Evolutionary conservation across 2,329 filamentous ascomycete genomes (phyloP).

Genomic region (Coniochaeta sp.): DNA sequence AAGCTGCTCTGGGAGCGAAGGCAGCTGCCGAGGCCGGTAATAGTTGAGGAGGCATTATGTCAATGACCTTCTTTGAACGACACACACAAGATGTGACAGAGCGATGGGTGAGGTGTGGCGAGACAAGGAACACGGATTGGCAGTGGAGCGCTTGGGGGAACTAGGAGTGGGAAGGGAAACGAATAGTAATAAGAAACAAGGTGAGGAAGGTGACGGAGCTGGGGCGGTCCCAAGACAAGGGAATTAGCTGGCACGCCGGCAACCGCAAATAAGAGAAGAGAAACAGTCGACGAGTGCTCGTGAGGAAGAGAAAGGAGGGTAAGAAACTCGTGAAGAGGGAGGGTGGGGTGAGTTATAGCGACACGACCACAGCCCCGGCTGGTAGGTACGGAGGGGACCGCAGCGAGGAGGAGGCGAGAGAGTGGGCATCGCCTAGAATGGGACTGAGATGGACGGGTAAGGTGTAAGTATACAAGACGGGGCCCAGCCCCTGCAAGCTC

Average conservation of each 20-base stretch:
- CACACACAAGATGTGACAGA: conserved; percentile 24
- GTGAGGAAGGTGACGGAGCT: conserved; percentile 39
- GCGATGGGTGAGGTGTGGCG: conserved; percentile 10
- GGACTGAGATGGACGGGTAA: conserved; percentile 3
- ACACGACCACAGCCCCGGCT: conserved; percentile 6
- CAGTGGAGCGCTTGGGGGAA: conserved; percentile 30
- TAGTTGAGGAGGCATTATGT: conserved; percentile 79
- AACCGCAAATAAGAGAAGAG: conserved; percentile 51
- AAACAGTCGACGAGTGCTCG: conserved; percentile 51
- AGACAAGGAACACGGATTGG: conserved; percentile 17
- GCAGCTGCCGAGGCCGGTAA: conserved; percentile 92
- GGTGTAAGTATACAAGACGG: background rate
- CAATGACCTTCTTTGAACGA: conserved; percentile 15
- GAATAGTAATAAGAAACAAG: conserved; percentile 34
- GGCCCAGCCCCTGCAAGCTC: background rate
- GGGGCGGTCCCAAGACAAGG: conserved; percentile 49
- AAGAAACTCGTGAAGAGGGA: conserved; percentile 39
- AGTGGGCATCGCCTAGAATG: background rate
- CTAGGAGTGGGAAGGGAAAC: conserved; percentile 22
- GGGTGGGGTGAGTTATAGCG: conserved; percentile 41
- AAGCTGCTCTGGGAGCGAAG: conserved; percentile 83
- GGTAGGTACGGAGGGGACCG: background rate
- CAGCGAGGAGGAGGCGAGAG: conserved; percentile 2
- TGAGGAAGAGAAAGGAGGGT: conserved; percentile 44
- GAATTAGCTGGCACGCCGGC: conserved; percentile 56